Percentiles rank a stretch among this genome's conserved stretches.
Conservation (phyloP, 257 asterid genomes). For the Sherardia arvensis region DNA sequence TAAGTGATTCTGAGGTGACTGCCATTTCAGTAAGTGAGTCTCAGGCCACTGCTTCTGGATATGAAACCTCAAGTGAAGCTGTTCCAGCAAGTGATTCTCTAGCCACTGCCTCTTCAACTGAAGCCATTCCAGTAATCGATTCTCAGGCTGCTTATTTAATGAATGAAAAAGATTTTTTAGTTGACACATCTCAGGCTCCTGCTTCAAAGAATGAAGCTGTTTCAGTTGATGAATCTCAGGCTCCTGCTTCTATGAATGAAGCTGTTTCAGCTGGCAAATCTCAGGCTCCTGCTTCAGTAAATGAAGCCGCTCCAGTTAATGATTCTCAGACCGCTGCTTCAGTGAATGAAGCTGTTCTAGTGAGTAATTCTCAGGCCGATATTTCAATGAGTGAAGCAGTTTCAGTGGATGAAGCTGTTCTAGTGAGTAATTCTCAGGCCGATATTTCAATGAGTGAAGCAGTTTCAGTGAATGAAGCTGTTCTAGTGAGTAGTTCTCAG, state of each 20-base stretch:
- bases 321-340: neutral
- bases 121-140: neutral
- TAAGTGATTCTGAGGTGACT: neutral
- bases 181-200: neutral
- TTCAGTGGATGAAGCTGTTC: too few relatives aligned
- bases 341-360: neutral
- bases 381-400: neutral
- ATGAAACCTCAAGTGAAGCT: too few relatives aligned
- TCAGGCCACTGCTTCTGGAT: neutral
- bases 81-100: neutral
- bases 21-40: neutral
- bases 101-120: constrained; percentile 5
- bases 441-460: neutral
- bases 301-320: neutral
- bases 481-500: neutral
- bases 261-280: neutral
- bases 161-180: neutral
- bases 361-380: neutral
- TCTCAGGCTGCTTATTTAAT: neutral
- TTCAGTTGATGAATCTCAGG: neutral
- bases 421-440: neutral
- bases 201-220: neutral
- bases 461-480: neutral
- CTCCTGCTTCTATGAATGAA: neutral
- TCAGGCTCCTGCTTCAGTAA: neutral